Evolutionary conservation across 176 grass and related monocot species (phyloP).

Genomic region (Dendrocalamus sinicus): DNA sequence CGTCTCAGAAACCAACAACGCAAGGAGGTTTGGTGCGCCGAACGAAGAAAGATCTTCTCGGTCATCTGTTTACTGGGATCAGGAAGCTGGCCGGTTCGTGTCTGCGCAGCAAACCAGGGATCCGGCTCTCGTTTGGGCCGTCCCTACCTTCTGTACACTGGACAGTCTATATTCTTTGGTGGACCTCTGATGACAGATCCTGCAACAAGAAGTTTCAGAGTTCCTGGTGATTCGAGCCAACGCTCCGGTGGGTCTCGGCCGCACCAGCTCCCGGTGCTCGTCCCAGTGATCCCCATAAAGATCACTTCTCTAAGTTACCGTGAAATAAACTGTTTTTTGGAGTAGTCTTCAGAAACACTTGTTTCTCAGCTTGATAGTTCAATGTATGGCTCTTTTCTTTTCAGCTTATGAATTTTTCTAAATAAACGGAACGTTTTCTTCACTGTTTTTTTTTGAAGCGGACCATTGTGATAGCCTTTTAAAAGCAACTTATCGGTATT

Average conservation of each 20-base stretch:
- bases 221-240: slow-evolving; percentile 59
- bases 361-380: background rate
- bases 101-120: slow-evolving; percentile 56
- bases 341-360: slow-evolving; percentile 19
- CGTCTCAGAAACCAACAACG: slow-evolving; percentile 28
- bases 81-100: slow-evolving; percentile 89
- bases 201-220: slow-evolving; percentile 70
- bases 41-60: slow-evolving; percentile 53
- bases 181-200: slow-evolving; percentile 65
- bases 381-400: slow-evolving; percentile 13
- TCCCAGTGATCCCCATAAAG: slow-evolving; percentile 69
- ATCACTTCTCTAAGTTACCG: slow-evolving; percentile 59
- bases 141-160: slow-evolving; percentile 68
- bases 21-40: slow-evolving; percentile 36
- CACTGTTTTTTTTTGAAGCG: too few species aligned
- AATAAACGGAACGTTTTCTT: too few species aligned
- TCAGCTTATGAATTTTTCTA: too few species aligned
- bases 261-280: slow-evolving; percentile 77
- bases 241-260: slow-evolving; percentile 47
- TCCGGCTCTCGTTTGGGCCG: slow-evolving; percentile 50
- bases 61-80: slow-evolving; percentile 92
- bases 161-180: slow-evolving; percentile 94
- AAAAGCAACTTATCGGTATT: too few species aligned
- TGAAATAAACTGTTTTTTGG: slow-evolving; percentile 46
- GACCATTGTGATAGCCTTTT: too few species aligned